Conservation (phyloP, 106 monocot species). For the Phalaenopsis equestris region DNA sequence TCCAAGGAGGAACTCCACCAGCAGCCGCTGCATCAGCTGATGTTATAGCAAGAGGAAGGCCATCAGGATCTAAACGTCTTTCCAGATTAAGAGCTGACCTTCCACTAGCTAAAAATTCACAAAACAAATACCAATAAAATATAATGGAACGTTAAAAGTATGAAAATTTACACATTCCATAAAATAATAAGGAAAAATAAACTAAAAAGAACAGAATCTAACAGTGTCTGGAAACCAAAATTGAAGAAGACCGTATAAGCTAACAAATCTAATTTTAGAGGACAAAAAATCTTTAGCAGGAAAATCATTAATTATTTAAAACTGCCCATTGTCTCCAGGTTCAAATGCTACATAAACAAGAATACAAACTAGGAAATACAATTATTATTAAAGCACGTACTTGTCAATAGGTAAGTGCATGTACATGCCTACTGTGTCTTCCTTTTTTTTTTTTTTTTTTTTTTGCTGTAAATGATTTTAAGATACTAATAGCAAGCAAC, state of each 20-base stretch:
- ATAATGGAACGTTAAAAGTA: slow-evolving; percentile 1
- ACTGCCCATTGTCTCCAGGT: not conserved
- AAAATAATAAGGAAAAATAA: not conserved
- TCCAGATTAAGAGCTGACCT: slow-evolving; percentile 78
- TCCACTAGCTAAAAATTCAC: slow-evolving; percentile 37
- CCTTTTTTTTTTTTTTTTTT: too few species aligned
- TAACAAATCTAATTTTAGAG: not conserved
- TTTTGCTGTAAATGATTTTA: not conserved
- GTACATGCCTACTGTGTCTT: too few species aligned
- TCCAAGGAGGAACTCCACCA: slow-evolving; percentile 82
- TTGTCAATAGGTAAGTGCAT: too few species aligned
- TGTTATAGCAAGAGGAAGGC: slow-evolving; percentile 82
- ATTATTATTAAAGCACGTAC: not conserved
- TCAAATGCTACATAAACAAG: not conserved
- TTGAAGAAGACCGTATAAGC: not conserved
- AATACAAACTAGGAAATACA: not conserved
- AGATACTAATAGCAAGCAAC: not conserved
- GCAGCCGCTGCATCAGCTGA: slow-evolving; percentile 59
- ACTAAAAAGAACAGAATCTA: not conserved
- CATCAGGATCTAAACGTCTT: slow-evolving; percentile 62
- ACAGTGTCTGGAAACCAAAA: not conserved
- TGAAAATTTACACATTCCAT: not conserved
- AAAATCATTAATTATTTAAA: not conserved
- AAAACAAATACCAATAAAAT: not conserved
- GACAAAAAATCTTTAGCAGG: not conserved